A percentile compares a stretch with the other conserved stretches of the same genome.
phyloP scores from a whole-genome alignment of 768 basidiomycete genomes.

The Psilocybe sp. region DNA sequence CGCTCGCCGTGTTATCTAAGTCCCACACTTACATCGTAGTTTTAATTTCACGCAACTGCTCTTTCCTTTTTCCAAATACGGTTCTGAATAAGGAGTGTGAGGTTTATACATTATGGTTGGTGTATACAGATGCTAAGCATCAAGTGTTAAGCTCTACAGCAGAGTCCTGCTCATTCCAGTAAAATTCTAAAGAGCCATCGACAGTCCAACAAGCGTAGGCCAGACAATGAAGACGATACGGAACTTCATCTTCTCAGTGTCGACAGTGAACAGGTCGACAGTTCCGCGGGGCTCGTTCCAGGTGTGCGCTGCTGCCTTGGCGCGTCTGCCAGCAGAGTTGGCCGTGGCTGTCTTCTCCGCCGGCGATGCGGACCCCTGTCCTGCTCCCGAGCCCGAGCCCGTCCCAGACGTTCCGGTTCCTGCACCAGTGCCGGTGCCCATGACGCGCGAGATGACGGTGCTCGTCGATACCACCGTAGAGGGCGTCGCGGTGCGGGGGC shows the following conservation, averaged over 20 bases:
- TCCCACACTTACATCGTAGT: constrained; percentile 1
- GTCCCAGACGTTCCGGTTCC: not conserved
- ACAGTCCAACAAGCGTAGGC: constrained; percentile 54
- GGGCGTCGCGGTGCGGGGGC: constrained; percentile 1
- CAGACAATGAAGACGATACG: constrained; percentile 50
- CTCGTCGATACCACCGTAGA: constrained; percentile 3
- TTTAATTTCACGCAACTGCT: not conserved
- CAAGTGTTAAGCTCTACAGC: too few relatives aligned
- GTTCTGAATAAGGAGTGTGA: too few relatives aligned
- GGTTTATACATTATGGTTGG: too few relatives aligned
- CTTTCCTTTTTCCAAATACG: too few relatives aligned
- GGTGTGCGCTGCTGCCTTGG: too few relatives aligned
- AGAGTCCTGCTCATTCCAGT: too few relatives aligned
- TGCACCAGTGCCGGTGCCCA: not conserved
- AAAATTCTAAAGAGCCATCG: constrained; percentile 53
- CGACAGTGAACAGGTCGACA: not conserved
- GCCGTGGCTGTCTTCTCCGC: not conserved
- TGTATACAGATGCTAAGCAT: too few relatives aligned
- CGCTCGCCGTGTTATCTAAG: not conserved
- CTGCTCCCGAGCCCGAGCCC: not conserved
- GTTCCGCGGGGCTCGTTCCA: too few relatives aligned
- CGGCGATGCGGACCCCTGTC: not conserved
- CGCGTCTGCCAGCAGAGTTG: too few relatives aligned
- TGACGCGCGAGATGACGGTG: constrained; percentile 11
- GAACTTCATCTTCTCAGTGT: constrained; percentile 39